These are phyloP conservation scores for Colletotrichum sp. DNA, from an alignment of 2,329 filamentous ascomycete genomes.

Conservation along the genomic window DNA sequence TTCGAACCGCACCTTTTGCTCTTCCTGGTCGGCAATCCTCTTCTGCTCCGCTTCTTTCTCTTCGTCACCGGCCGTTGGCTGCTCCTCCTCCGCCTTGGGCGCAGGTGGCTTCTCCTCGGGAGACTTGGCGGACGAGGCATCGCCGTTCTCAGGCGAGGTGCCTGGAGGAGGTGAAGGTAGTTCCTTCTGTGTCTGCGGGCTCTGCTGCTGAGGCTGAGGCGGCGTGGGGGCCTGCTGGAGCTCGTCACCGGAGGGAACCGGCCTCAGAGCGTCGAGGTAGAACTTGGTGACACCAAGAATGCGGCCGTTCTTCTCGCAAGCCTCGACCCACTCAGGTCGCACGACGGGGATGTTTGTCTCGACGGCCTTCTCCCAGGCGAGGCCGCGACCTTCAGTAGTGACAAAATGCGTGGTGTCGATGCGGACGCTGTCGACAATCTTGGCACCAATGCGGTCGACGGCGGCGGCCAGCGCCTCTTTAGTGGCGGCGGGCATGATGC, in stretches of 20 bases:
- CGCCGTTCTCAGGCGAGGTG: constrained; percentile 30
- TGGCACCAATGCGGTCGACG: constrained; percentile 88
- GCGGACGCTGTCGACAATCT: constrained; percentile 85
- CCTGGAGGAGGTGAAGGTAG: constrained; percentile 29
- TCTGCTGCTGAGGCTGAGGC: constrained; percentile 23
- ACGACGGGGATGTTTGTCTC: constrained; percentile 99
- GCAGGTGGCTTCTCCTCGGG: constrained; percentile 17
- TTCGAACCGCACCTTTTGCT: constrained; percentile 62
- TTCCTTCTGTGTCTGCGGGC: constrained; percentile 35
- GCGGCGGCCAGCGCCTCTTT: constrained; percentile 77
- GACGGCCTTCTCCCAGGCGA: constrained; percentile 93
- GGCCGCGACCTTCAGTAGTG: constrained; percentile 88
- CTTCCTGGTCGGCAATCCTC: constrained; percentile 42
- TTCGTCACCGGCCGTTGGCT: constrained; percentile 32
- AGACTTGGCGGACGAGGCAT: constrained; percentile 13
- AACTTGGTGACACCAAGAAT: constrained; percentile 96
- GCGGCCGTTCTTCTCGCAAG: constrained; percentile 90
- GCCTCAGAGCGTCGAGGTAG: constrained; percentile 81
- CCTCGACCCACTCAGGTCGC: constrained; percentile 94
- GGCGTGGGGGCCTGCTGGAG: constrained; percentile 28
- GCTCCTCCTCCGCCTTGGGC: constrained; percentile 27
- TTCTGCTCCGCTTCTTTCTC: constrained; percentile 40
- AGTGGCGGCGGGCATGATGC: constrained; percentile 76
- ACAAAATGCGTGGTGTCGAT: constrained; percentile 99
- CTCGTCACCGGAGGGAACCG: constrained; percentile 44